These are phyloP conservation scores for Apiotrichum siamense DNA, from an alignment of 1,284 basidiomycete genomes.

Conservation along the genomic window DNA sequence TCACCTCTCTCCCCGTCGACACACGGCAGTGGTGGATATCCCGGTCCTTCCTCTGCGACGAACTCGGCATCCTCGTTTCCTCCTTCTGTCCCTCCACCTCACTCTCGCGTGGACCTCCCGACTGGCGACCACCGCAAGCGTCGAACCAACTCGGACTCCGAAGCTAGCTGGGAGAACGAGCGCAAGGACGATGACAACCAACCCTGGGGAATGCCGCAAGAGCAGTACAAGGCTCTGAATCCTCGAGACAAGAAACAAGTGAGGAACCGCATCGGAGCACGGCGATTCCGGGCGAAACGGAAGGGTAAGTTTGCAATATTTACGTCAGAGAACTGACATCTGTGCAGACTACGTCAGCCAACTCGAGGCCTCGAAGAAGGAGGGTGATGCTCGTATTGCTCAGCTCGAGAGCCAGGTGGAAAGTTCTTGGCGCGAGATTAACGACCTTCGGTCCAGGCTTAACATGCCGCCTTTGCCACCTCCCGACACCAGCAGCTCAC, in stretches of 20 bases:
- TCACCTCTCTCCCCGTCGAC: constrained; percentile 18
- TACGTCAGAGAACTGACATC: neutral
- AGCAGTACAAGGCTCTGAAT: constrained; percentile 38
- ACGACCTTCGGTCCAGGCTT: constrained; percentile 27
- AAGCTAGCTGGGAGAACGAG: constrained; percentile 9
- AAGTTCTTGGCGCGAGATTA: constrained; percentile 27
- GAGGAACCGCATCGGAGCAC: constrained; percentile 39
- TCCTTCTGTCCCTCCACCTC: constrained; percentile 7
- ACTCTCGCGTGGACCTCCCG: constrained; percentile 6
- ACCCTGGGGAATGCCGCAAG: constrained; percentile 45
- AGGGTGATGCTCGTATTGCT: constrained; percentile 23
- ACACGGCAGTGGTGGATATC: constrained; percentile 8
- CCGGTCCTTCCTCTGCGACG: constrained; percentile 1
- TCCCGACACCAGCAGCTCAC: neutral
- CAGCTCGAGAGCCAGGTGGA: constrained; percentile 22
- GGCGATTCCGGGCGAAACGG: constrained; percentile 41
- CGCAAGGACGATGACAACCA: constrained; percentile 23
- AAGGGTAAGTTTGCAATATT: constrained; percentile 34
- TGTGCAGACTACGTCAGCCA: constrained; percentile 14
- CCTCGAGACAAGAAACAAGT: constrained; percentile 44
- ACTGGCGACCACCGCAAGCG: constrained; percentile 6
- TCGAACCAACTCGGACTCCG: constrained; percentile 9
- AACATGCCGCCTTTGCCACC: constrained; percentile 16
- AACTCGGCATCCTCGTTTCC: constrained; percentile 12
- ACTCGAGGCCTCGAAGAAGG: constrained; percentile 14